Base-by-base conservation (phyloP, 768 basidiomycete species). In the Lactarius tabidus region DNA sequence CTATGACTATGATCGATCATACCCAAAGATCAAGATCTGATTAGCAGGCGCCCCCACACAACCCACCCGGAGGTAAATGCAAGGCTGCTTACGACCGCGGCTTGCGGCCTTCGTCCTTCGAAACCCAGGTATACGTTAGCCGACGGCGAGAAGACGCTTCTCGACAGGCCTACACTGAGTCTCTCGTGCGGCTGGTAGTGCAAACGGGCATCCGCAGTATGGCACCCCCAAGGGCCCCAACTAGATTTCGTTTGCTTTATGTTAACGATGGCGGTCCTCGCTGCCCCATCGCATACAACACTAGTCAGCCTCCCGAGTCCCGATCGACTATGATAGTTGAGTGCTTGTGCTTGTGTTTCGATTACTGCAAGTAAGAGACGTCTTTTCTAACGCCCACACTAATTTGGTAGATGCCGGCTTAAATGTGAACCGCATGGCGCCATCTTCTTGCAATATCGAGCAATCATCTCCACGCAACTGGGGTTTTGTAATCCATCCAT, bases 1-100 rank as follows among this genome's bases (percentile, higher is more conserved):
- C 17, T n/a, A n/a, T n/a, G n/a, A n/a, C n/a, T 12, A 60, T n/a
- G 35, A 57, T 61, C 55, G 41, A 59, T 55, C 33, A 38, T n/a
- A n/a, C 41, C 17, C 33, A 33, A 18, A 64, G 20, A 58, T 63
- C 48, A 28, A 59, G 63, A 64, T 64, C 58, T 54, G 18, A 45
- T 28, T 33, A 6, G 7, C 28, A 26, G 14, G 52, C n/a, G 10
- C 29, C 52, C 52, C 52, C 52, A 28, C 31, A 28, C 56, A 35
- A 26, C 56, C 56, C 35, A 38, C 33, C 35, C 56, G 56, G 56
- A 57, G 4, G 35, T 57, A 57, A 35, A 57, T 12, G 6, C 14
- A 14, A n/a, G 6, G 18, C n/a, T 38, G 35, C 31, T 26, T 26
- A n/a, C 56, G 41, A 26, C 43, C 29, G 31, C 28, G 20, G 23